Evolutionary conservation across 1,139 yeast genomes (phyloP).

Genomic region (Suhomyces chickasaworum): DNA sequence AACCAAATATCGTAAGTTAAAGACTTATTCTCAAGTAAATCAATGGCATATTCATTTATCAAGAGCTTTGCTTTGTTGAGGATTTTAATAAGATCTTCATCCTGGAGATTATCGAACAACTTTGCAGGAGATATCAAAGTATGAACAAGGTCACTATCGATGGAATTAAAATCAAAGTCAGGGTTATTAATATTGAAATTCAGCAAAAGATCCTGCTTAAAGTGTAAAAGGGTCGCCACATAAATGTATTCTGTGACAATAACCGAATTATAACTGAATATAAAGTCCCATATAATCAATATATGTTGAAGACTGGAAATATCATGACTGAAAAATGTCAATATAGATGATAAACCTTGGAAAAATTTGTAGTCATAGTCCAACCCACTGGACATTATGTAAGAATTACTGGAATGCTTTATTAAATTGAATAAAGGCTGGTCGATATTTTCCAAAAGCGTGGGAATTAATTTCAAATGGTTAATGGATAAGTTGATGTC

Average conservation of each 20-base stretch:
- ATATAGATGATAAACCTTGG: slow-evolving; percentile 68
- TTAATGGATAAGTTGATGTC: slow-evolving; percentile 65
- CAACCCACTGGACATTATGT: slow-evolving; percentile 29
- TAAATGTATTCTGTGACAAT: slow-evolving; percentile 55
- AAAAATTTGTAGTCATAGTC: slow-evolving; percentile 50
- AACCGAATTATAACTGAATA: slow-evolving; percentile 51
- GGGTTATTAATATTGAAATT: slow-evolving; percentile 17
- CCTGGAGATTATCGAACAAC: slow-evolving; percentile 34
- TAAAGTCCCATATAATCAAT: slow-evolving; percentile 62
- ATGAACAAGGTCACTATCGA: slow-evolving; percentile 51
- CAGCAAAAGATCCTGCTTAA: slow-evolving; percentile 42
- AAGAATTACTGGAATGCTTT: slow-evolving; percentile 37
- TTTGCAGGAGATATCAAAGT: slow-evolving; percentile 37
- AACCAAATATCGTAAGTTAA: slow-evolving; percentile 42
- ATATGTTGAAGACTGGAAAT: slow-evolving; percentile 51
- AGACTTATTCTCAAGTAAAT: slow-evolving; percentile 25
- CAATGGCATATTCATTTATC: slow-evolving; percentile 31
- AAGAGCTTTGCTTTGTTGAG: slow-evolving; percentile 36
- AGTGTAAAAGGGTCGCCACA: slow-evolving; percentile 49
- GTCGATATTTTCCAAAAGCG: slow-evolving; percentile 55
- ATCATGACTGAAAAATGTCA: slow-evolving; percentile 83
- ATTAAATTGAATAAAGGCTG: slow-evolving; percentile 51
- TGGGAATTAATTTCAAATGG: slow-evolving; percentile 67
- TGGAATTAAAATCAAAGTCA: slow-evolving; percentile 14
- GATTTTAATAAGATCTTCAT: slow-evolving; percentile 38